phyloP scores from a whole-genome alignment of 2,329 filamentous ascomycete genomes.

The Pseudocercospora fuligena region DNA sequence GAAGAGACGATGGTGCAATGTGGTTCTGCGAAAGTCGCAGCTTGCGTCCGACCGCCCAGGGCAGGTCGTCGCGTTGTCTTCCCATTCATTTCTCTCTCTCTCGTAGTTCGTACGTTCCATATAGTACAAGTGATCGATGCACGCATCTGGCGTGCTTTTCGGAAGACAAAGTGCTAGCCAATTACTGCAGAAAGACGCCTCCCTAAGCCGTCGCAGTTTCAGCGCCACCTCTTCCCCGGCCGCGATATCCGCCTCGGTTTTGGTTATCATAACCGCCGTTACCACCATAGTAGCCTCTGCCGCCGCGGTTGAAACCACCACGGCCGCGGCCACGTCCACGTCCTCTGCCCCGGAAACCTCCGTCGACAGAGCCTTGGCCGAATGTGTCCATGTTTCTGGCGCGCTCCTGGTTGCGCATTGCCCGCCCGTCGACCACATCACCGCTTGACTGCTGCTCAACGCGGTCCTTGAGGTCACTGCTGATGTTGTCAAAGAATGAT shows the following conservation, averaged over 20 bases:
- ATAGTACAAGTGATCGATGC: constrained; percentile 7
- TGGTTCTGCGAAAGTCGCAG: constrained; percentile 8
- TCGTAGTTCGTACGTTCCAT: constrained; percentile 7
- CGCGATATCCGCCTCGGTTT: constrained; percentile 19
- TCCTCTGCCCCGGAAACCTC: constrained; percentile 71
- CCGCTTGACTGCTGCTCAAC: constrained; percentile 64
- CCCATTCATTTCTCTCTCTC: constrained; percentile 9
- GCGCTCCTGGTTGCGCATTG: constrained; percentile 91
- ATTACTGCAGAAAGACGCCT: constrained; percentile 12
- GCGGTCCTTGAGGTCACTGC: constrained; percentile 88
- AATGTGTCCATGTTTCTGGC: constrained; percentile 98
- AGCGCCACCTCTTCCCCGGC: constrained; percentile 28
- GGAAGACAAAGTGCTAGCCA: constrained; percentile 7
- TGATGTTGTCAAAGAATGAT: constrained; percentile 99
- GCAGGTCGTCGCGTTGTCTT: constrained; percentile 1
- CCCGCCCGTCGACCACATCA: constrained; percentile 68
- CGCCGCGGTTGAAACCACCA: constrained; percentile 39
- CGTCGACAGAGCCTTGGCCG: constrained; percentile 92
- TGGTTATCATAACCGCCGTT: constrained; percentile 27
- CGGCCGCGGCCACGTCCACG: constrained; percentile 76
- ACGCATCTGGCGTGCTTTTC: constrained; percentile 7
- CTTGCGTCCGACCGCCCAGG: not conserved
- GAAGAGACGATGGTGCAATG: too few relatives aligned
- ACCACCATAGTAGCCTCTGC: constrained; percentile 22
- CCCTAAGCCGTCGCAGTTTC: constrained; percentile 26